phyloP scores from a whole-genome alignment of 768 basidiomycete species.

The Termitomyces sp. region DNA sequence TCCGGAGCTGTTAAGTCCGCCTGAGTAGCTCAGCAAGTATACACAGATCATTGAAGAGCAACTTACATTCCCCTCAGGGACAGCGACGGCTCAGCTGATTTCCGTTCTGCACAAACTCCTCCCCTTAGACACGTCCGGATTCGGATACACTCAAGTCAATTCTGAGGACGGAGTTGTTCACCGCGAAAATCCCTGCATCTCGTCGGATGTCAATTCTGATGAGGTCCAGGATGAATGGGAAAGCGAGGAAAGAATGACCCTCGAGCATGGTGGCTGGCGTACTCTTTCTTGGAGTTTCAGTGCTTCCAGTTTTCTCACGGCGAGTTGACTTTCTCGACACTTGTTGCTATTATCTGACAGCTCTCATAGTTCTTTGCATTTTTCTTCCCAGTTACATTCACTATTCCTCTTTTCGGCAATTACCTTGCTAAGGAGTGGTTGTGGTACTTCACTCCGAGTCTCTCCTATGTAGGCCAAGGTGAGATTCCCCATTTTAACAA shows the following conservation, averaged over 20 bases:
- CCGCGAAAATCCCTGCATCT: constrained; percentile 7
- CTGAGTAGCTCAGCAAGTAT: constrained; percentile 2
- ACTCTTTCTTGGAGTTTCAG: constrained; percentile 75
- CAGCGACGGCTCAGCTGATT: constrained; percentile 93
- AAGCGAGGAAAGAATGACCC: constrained; percentile 35
- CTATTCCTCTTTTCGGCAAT: constrained; percentile 79
- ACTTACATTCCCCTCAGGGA: constrained; percentile 90
- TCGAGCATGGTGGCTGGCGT: constrained; percentile 70
- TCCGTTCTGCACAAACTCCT: constrained; percentile 81
- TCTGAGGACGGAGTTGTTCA: constrained; percentile 25
- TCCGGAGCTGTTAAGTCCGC: not conserved
- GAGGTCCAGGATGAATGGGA: constrained; percentile 27
- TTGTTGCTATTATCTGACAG: constrained; percentile 2
- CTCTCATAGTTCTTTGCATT: constrained; percentile 67
- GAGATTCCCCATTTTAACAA: not conserved
- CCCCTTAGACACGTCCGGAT: constrained; percentile 51
- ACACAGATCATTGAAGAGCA: constrained; percentile 87
- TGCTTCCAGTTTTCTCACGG: constrained; percentile 71
- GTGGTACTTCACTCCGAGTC: constrained; percentile 89
- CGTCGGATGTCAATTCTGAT: constrained; percentile 14
- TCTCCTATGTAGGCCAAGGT: constrained; percentile 94
- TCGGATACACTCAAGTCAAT: constrained; percentile 46
- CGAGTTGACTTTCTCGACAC: constrained; percentile 28
- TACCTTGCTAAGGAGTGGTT: constrained; percentile 85
- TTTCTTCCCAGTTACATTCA: constrained; percentile 85